Percentiles rank a stretch among this genome's conserved stretches.
Evolutionary conservation across 768 basidiomycete genomes (phyloP).

Genomic region (Mycena sanguinolenta): DNA sequence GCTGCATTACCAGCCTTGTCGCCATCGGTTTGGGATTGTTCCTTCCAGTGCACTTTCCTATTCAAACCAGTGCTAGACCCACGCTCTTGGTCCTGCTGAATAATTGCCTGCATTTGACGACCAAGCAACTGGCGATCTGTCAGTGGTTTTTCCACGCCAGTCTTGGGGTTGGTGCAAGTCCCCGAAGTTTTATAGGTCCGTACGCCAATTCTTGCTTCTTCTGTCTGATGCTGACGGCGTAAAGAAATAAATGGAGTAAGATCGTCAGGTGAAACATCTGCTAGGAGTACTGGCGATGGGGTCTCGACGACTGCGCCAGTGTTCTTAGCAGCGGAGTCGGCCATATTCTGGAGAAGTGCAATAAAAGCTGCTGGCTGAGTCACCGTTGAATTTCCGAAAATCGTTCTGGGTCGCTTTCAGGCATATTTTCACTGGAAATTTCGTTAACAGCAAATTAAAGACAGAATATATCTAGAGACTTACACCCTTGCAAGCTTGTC

Average conservation of each 20-base stretch:
- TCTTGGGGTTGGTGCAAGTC: constrained; percentile 9
- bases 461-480: not conserved
- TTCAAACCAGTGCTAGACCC: not conserved
- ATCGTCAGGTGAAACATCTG: not conserved
- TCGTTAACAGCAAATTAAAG: not conserved
- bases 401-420: no score
- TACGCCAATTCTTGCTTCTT: no score
- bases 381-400: constrained; percentile 13
- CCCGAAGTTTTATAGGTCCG: constrained; percentile 2
- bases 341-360: not conserved
- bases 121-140: not conserved
- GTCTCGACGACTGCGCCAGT: not conserved
- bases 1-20: constrained; percentile 15
- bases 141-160: not conserved
- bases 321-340: not conserved
- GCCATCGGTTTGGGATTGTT: not conserved
- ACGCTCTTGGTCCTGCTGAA: not conserved
- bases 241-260: not conserved
- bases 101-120: no score
- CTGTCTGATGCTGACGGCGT: constrained; percentile 9
- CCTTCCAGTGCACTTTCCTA: not conserved
- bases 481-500: constrained; percentile 12
- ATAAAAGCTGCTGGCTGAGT: constrained; percentile 8
- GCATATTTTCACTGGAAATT: constrained; percentile 2
- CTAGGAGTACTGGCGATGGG: not conserved